These are phyloP conservation scores for Allomyces macrogynus DNA, from an alignment of 192 early-diverging fungal species.

Conservation along the genomic window DNA sequence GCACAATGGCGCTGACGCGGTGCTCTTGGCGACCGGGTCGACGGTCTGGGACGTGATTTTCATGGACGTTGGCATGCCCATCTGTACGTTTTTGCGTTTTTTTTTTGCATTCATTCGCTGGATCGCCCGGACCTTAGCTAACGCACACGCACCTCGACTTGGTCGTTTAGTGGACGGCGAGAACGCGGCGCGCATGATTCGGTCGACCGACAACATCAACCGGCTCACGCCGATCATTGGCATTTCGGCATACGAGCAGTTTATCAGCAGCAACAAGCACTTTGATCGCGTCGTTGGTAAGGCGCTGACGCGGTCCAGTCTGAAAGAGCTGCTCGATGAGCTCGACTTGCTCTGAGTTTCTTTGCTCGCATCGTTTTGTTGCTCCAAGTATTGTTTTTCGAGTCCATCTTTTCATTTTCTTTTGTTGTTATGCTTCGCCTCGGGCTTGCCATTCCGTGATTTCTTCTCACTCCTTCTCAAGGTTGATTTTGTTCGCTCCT, in stretches of 20 bases:
- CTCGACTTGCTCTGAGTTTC: no score
- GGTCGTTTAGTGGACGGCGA: conserved; percentile 60
- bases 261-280: no score
- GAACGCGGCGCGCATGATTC: conserved; percentile 81
- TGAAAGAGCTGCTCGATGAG: no score
- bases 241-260: conserved; percentile 52
- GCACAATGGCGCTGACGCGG: conserved; percentile 75
- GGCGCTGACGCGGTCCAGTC: conserved; percentile 8
- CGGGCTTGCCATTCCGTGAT: no score
- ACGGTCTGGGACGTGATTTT: conserved; percentile 85
- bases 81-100: conserved; percentile 34
- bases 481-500: no score
- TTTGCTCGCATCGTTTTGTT: no score
- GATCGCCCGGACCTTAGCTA: background rate
- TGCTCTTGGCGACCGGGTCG: conserved; percentile 70
- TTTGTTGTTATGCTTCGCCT: no score
- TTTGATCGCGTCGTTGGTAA: no score
- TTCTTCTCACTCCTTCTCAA: no score
- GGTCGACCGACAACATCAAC: conserved; percentile 76
- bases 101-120: background rate
- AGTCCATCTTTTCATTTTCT: no score
- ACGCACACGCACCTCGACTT: no score
- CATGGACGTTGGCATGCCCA: conserved; percentile 85
- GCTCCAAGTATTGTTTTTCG: no score
- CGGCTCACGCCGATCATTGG: conserved; percentile 62